phyloP scores from a whole-genome alignment of 345 rosid genomes.

The Rhizophora apiculata region DNA sequence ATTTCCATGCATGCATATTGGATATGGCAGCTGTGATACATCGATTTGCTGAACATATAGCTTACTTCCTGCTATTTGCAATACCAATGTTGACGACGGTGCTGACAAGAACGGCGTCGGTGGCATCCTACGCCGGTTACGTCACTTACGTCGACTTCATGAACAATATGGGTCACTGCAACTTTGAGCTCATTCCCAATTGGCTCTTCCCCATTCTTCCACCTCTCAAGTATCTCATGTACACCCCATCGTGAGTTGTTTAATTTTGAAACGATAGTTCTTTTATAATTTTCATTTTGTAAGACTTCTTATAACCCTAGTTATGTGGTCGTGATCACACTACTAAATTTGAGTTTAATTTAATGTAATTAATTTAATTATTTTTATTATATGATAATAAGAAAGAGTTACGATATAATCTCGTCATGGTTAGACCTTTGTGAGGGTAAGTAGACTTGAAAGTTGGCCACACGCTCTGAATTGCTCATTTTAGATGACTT shows the following conservation, averaged over 20 bases:
- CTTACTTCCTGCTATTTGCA: conserved; percentile 46
- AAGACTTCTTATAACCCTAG: no score
- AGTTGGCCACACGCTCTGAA: no score
- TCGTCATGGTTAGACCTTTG: no score
- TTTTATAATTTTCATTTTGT: no score
- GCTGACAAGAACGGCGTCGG: conserved; percentile 34
- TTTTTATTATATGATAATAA: no score
- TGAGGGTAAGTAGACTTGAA: no score
- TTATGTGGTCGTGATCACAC: no score
- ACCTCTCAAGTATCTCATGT: conserved; percentile 65
- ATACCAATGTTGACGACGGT: conserved; percentile 36
- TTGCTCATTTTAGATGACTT: no score
- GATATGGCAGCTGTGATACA: conserved; percentile 68
- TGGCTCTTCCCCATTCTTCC: conserved; percentile 54
- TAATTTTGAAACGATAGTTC: background rate
- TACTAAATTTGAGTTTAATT: no score
- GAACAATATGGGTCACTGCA: conserved; percentile 93
- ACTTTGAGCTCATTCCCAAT: conserved; percentile 67
- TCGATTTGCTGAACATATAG: conserved; percentile 69
- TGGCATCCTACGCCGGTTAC: conserved; percentile 23
- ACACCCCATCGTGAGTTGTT: conserved; percentile 62
- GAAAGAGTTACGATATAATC: no score
- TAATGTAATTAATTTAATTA: no score
- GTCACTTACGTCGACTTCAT: conserved; percentile 53
- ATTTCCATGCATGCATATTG: background rate